phyloP scores from a whole-genome alignment of 805 yeast species.

The Candida tallmaniae region DNA sequence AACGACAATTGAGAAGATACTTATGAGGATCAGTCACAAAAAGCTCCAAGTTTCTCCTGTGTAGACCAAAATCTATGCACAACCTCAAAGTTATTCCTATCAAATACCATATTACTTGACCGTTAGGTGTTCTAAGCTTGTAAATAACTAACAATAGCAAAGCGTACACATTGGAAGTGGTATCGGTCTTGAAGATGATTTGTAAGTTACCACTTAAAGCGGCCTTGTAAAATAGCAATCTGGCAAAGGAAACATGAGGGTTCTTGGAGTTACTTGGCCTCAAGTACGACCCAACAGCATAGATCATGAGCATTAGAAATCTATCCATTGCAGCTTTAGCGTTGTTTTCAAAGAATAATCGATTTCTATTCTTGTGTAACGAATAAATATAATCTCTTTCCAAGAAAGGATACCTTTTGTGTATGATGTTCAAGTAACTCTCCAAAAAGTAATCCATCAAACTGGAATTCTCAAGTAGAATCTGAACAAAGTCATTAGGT shows the following conservation, averaged over 20 bases:
- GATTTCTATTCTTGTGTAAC: slow-evolving; percentile 2
- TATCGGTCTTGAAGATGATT: neutral
- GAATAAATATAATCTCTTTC: neutral
- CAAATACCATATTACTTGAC: slow-evolving; percentile 8
- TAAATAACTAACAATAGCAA: slow-evolving; percentile 7
- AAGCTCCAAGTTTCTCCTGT: slow-evolving; percentile 5
- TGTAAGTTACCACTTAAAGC: slow-evolving; percentile 2
- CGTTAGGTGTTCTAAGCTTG: slow-evolving; percentile 6
- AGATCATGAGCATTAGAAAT: slow-evolving; percentile 6
- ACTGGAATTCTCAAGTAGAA: slow-evolving; percentile 1
- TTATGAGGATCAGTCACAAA: slow-evolving; percentile 4
- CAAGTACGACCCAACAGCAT: slow-evolving; percentile 8
- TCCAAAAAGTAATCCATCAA: slow-evolving; percentile 4
- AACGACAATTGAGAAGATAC: slow-evolving; percentile 3
- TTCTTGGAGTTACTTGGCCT: slow-evolving; percentile 4
- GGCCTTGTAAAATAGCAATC: slow-evolving; percentile 1
- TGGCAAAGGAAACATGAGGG: slow-evolving; percentile 3
- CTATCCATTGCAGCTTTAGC: neutral
- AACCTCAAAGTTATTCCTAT: slow-evolving; percentile 5
- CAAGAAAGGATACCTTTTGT: slow-evolving; percentile 6
- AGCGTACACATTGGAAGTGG: slow-evolving; percentile 2
- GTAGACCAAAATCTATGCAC: slow-evolving; percentile 8
- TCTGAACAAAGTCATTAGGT: neutral
- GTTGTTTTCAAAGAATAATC: neutral
- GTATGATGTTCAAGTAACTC: slow-evolving; percentile 4